These are phyloP conservation scores for Colletotrichum lindemuthianum DNA, from an alignment of 2,329 filamentous ascomycete species.

Conservation along the genomic window DNA sequence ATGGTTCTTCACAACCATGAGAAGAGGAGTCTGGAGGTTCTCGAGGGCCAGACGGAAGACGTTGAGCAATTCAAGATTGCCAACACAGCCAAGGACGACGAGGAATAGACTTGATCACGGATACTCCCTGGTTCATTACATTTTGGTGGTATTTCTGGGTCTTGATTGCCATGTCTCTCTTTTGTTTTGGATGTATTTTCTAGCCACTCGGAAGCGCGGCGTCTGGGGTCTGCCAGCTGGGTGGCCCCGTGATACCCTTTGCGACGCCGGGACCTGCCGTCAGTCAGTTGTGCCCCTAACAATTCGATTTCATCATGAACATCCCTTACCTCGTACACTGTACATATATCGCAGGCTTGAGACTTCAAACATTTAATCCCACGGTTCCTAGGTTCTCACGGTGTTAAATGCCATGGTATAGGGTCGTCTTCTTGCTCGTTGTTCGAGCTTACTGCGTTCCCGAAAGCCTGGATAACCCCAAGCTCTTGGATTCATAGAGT, in stretches of 20 bases:
- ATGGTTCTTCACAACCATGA: constrained; percentile 25
- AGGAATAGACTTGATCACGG: background rate
- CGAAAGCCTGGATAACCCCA: no score
- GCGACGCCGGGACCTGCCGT: constrained; percentile 17
- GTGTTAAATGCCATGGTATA: no score
- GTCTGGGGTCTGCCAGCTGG: constrained; percentile 29
- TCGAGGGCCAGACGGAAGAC: constrained; percentile 13
- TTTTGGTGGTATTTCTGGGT: background rate
- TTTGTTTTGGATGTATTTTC: background rate
- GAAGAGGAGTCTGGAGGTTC: constrained; percentile 22
- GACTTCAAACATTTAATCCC: no score
- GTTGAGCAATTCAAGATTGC: constrained; percentile 22
- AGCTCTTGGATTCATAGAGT: no score
- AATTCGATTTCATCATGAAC: no score
- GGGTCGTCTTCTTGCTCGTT: no score
- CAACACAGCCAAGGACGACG: constrained; percentile 14
- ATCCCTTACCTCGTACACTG: no score
- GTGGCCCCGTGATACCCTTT: constrained; percentile 24
- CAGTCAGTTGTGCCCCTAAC: background rate
- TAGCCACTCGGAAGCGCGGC: constrained; percentile 23
- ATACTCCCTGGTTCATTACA: background rate
- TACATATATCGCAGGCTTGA: no score
- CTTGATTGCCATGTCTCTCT: background rate
- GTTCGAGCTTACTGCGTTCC: no score
- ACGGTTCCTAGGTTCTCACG: no score